phyloP scores from a whole-genome alignment of 139 green algal genomes.

The Closterium sp. region DNA sequence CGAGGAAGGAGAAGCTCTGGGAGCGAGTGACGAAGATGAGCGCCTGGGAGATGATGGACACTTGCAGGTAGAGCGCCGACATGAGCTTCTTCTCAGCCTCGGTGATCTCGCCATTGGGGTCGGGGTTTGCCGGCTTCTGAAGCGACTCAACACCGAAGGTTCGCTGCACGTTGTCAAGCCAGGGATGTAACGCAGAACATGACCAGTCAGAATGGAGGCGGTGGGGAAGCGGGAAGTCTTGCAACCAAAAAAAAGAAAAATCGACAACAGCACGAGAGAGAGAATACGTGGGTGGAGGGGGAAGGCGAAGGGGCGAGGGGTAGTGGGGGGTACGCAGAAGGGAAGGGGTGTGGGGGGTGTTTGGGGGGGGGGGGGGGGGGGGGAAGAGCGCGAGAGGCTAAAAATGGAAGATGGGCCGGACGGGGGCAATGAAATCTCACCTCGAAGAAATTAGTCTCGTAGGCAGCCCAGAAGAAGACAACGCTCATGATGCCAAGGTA shows the following conservation, averaged over 20 bases:
- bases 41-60: constrained; percentile 48
- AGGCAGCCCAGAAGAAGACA: constrained; percentile 39
- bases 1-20: constrained; percentile 45
- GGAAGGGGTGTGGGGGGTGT: not conserved
- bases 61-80: constrained; percentile 47
- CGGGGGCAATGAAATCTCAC: not conserved
- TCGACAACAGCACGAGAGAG: not conserved
- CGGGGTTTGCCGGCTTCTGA: not conserved
- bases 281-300: not conserved
- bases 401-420: not conserved
- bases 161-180: constrained; percentile 12
- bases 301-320: not conserved
- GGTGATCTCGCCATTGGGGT: not conserved
- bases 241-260: no score
- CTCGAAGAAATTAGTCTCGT: constrained; percentile 39
- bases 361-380: not conserved
- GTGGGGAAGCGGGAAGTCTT: no score
- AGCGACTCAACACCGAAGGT: constrained; percentile 36
- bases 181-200: not conserved
- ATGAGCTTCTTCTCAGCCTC: constrained; percentile 23
- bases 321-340: not conserved
- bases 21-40: constrained; percentile 52
- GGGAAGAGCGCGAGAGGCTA: not conserved
- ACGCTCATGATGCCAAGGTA: constrained; percentile 48
- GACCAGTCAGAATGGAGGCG: not conserved